Base-by-base conservation (phyloP, 2,329 filamentous ascomycete species). In the Penicillium sp. region DNA sequence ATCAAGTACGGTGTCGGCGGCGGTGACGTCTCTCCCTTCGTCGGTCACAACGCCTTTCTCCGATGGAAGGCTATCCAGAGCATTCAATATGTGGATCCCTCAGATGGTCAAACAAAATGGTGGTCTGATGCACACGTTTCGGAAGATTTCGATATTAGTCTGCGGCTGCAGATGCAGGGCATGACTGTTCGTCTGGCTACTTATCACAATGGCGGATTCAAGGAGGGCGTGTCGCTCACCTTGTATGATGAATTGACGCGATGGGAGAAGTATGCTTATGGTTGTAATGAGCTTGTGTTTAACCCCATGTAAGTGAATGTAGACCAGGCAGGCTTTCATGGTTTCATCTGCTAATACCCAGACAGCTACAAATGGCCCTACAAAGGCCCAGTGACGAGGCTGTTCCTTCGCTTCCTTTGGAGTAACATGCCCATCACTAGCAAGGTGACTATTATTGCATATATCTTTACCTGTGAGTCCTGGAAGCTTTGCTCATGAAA, bases 191-290 rank as follows among this genome's bases (percentile, higher is more conserved):
- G 89, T 13, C 79, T 91, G 0, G 89, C 85, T 11, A 83, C 87
- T 0, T 92, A 90, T 76, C 85, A 87, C 55, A 83, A 84, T 37
- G 83, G 86, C 5, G 88, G 85, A 6, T 92, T 91, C 77, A 86
- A 91, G 68, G 90, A 94, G 73, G 90, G 91, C 64, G 90, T 94
- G 55, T 93, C 90, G 1, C 80, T 94, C 57, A 94, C 90, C 0
- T 89, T 94, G 10, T 92, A 94, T 71, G 90, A 94, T 75, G 91
- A 94, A 75, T 81, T 94, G 60, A 88, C 89, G 2, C 88, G 90
- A 58, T 94, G 91, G 90, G 90, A 94, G 71, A 94, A 94, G 76
- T 70, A 70, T 50, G 91, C 90, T 3, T 93, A 92, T 68, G 90
- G 90, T 39, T 93, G 91, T 77, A 91, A 90, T 73, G 90, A 93